phyloP scores from a whole-genome alignment of 192 early-diverging fungal genomes.

The Chytriomyces confervae region DNA sequence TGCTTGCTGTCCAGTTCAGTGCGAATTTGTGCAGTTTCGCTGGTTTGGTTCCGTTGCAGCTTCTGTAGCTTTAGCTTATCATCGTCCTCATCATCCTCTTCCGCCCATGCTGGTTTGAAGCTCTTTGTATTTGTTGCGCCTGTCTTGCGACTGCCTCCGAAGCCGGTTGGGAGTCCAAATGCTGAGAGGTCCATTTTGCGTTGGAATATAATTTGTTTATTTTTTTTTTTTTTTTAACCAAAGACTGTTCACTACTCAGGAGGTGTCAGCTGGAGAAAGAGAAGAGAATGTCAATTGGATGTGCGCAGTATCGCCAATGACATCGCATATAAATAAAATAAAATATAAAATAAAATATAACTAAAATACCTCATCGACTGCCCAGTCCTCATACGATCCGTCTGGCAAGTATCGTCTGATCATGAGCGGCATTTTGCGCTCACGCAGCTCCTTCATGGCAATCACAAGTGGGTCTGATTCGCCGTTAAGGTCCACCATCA shows the following conservation, averaged over 20 bases:
- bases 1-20: too few relatives aligned
- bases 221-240: too few relatives aligned
- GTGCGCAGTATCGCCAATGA: too few relatives aligned
- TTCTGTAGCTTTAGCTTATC: neutral
- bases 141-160: slow-evolving; percentile 9
- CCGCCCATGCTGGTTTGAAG: slow-evolving; percentile 7
- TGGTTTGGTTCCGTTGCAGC: neutral
- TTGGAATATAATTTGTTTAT: too few relatives aligned
- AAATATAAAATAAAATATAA: slow-evolving; percentile 52
- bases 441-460: slow-evolving; percentile 92
- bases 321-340: too few relatives aligned
- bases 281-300: too few relatives aligned
- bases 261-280: too few relatives aligned
- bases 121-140: neutral
- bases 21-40: too few relatives aligned
- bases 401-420: slow-evolving; percentile 93
- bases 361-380: slow-evolving; percentile 80
- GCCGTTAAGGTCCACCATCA: slow-evolving; percentile 92
- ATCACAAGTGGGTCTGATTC: slow-evolving; percentile 94
- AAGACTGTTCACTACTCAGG: too few relatives aligned
- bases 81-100: neutral
- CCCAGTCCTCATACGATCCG: slow-evolving; percentile 93
- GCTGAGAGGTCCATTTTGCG: neutral
- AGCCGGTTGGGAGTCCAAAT: neutral
- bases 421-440: slow-evolving; percentile 91